Evolutionary conservation across 2,329 filamentous ascomycete species (phyloP).

Genomic region (Hymenoscyphus repandus): DNA sequence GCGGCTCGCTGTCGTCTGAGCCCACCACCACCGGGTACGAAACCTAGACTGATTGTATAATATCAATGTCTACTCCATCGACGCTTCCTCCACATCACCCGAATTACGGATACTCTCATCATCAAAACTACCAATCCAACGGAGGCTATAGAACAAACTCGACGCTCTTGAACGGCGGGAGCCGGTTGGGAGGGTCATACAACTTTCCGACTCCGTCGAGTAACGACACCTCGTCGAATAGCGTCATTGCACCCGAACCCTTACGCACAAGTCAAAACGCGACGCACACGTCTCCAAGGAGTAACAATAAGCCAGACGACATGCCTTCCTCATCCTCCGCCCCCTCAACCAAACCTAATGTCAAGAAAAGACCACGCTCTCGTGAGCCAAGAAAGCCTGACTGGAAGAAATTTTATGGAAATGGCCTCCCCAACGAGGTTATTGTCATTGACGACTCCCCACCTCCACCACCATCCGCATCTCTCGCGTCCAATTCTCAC

Average conservation of each 20-base stretch:
- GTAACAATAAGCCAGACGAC: slow-evolving; percentile 30
- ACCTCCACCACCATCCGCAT: slow-evolving; percentile 34
- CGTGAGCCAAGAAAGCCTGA: slow-evolving; percentile 55
- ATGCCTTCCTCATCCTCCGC: slow-evolving; percentile 32
- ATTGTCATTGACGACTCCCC: slow-evolving; percentile 76
- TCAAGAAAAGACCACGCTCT: slow-evolving; percentile 35
- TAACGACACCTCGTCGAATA: slow-evolving; percentile 26
- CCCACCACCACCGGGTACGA: slow-evolving; percentile 17
- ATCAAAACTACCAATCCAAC: slow-evolving; percentile 49
- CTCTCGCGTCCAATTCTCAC: slow-evolving; percentile 36
- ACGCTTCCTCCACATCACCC: slow-evolving; percentile 65
- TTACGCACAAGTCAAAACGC: slow-evolving; percentile 20
- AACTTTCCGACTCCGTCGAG: slow-evolving; percentile 29
- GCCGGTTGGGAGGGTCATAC: slow-evolving; percentile 29
- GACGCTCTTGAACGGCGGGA: slow-evolving; percentile 31
- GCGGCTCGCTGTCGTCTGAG: slow-evolving; percentile 17
- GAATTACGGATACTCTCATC: slow-evolving; percentile 56
- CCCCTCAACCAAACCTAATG: slow-evolving; percentile 27
- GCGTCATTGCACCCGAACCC: slow-evolving; percentile 21
- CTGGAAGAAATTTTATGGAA: slow-evolving; percentile 78
- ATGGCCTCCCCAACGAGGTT: slow-evolving; percentile 77
- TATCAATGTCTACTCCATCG: slow-evolving; percentile 72
- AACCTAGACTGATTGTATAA: slow-evolving; percentile 10
- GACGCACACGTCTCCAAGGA: slow-evolving; percentile 18
- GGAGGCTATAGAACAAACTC: slow-evolving; percentile 46